Percentiles rank a stretch among this genome's conserved stretches.
Evolutionary conservation across 768 basidiomycete species (phyloP).

Genomic region (Russula ochroleuca): DNA sequence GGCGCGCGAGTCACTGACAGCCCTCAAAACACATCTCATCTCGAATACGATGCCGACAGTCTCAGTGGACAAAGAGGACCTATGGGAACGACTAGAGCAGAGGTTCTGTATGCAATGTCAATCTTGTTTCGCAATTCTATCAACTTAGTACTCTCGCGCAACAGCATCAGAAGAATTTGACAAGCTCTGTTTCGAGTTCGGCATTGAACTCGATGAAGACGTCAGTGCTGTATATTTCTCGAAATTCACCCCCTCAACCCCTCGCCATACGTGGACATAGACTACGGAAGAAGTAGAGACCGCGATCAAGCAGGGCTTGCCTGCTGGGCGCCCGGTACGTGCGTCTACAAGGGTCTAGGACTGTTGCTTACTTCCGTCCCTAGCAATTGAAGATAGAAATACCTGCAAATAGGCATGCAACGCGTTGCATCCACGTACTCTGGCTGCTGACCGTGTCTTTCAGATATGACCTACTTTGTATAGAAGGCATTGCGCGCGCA

Average conservation of each 20-base stretch:
- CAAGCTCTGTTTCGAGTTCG: slow-evolving; percentile 93
- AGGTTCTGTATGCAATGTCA: slow-evolving; percentile 60
- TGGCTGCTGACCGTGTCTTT: slow-evolving; percentile 3
- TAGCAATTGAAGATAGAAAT: slow-evolving; percentile 99
- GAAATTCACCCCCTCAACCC: not conserved
- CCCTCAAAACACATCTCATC: not conserved
- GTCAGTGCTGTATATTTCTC: slow-evolving; percentile 44
- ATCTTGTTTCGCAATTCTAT: slow-evolving; percentile 22
- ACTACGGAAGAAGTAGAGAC: slow-evolving; percentile 86
- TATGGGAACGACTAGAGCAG: slow-evolving; percentile 80
- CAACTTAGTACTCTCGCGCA: slow-evolving; percentile 24
- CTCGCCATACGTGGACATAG: slow-evolving; percentile 39
- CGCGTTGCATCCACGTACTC: not conserved
- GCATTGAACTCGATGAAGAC: slow-evolving; percentile 96
- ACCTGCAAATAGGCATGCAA: slow-evolving; percentile 83
- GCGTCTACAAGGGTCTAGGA: not conserved
- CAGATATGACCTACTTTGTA: slow-evolving; percentile 96
- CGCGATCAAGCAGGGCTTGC: slow-evolving; percentile 75
- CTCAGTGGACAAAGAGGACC: slow-evolving; percentile 91
- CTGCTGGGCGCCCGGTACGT: slow-evolving; percentile 77
- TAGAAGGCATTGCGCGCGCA: slow-evolving; percentile 90
- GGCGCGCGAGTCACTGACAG: not conserved
- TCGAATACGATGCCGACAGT: slow-evolving; percentile 77
- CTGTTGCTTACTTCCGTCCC: slow-evolving; percentile 21
- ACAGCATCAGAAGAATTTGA: slow-evolving; percentile 93